These are phyloP conservation scores for Cercospora sp. DNA, from an alignment of 2,329 filamentous ascomycete species.

Conservation along the genomic window DNA sequence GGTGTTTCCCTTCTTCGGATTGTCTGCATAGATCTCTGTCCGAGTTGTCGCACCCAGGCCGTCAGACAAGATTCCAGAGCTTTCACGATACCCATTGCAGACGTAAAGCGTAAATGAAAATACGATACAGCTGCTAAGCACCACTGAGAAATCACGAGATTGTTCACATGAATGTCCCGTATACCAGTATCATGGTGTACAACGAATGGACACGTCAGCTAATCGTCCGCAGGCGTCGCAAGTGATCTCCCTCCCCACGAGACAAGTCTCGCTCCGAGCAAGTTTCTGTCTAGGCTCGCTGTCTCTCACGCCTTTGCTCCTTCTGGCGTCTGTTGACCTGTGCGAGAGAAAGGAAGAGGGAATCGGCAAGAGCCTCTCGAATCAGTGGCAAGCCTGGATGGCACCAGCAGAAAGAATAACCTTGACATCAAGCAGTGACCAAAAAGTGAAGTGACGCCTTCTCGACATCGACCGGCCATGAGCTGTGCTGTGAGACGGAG, in stretches of 20 bases:
- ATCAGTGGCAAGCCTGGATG: background rate
- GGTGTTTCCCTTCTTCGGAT: background rate
- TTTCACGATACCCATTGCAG: constrained; percentile 2
- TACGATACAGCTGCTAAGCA: background rate
- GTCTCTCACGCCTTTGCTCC: background rate
- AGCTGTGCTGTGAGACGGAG: background rate
- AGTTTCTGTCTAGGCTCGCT: background rate
- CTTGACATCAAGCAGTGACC: background rate
- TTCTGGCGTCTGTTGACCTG: background rate
- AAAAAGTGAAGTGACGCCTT: background rate
- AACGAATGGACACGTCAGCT: background rate
- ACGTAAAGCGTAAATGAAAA: background rate
- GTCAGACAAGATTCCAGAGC: background rate
- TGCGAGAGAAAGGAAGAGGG: background rate
- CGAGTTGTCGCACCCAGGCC: background rate
- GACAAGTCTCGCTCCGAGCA: background rate
- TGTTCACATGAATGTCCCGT: background rate
- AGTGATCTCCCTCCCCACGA: background rate
- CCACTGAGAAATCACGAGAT: background rate
- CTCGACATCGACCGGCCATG: background rate
- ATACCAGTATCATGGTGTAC: background rate
- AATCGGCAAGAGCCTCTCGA: background rate
- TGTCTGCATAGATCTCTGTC: background rate
- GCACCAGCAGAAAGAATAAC: background rate
- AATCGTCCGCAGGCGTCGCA: background rate